Conservation (phyloP, 139 green algal species). For the Chlorella sp. region DNA sequence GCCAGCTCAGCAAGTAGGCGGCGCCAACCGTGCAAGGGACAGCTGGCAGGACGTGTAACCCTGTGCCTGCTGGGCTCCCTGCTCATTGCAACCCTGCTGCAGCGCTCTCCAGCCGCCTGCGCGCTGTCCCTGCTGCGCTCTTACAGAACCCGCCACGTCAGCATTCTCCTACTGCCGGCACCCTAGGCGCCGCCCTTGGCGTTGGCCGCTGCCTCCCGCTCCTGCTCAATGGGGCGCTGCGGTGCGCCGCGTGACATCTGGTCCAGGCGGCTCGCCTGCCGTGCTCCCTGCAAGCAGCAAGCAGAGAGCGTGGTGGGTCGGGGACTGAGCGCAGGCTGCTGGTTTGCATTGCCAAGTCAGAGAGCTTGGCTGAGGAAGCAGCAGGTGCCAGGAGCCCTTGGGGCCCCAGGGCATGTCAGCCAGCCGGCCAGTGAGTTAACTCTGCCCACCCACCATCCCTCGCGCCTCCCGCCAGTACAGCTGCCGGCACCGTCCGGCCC, state of each 20-base stretch:
- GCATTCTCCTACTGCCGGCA: no score
- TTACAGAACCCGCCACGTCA: no score
- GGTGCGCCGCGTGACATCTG: not conserved
- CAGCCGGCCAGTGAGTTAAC: not conserved
- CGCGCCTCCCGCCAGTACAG: not conserved
- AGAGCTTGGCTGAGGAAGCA: not conserved
- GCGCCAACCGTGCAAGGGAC: no score
- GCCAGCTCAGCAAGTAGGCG: no score
- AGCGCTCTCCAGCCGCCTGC: no score
- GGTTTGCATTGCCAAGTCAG: not conserved
- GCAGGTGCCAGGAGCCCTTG: not conserved
- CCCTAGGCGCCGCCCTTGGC: not conserved
- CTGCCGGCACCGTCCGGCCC: no score
- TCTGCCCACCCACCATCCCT: no score
- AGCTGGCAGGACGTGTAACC: no score
- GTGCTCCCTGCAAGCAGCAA: not conserved
- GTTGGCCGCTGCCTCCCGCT: not conserved
- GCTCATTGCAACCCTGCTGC: no score
- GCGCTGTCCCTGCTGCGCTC: no score
- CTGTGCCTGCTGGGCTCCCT: no score
- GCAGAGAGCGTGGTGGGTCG: not conserved
- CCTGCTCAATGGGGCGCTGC: not conserved
- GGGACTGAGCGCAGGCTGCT: not conserved
- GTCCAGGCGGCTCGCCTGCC: not conserved
- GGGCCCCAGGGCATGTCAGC: not conserved